Evolutionary conservation across 208 protist species (phyloP), one percentile per base, ranked within the genome.

Genomic region (Leishmania amazonensis): DNA sequence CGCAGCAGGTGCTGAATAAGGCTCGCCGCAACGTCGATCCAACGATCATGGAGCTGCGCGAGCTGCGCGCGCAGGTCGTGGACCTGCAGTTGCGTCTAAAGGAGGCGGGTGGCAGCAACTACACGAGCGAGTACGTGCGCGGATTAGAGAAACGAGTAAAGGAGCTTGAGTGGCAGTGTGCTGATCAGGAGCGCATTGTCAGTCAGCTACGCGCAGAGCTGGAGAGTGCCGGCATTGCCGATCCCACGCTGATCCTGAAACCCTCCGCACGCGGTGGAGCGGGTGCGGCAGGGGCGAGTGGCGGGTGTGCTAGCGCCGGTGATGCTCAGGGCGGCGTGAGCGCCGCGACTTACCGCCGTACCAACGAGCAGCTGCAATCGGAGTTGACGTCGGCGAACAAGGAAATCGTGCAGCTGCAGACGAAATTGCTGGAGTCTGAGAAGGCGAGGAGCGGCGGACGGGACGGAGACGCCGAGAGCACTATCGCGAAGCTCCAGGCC

Each of bases 11-110:
- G 73, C 92, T 98, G 47, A 98, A 98, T 74, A 89, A 86, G 19
- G 96, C 95, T 19, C 85, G 92, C 47, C 85, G 96, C 38, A 99
- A 99, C 80, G 96, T 98, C 79, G 96, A 99, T 81, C 93, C 97
- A 31, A 93, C 97, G 78, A 89, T 92, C 31, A 81, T 83, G 31
- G 84, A 90, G 73, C 91, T 96, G 21, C 83, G 85, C 58, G 75
- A 85, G 58, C 87, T 96, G 58, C 87, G 84, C 21, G 83, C 62
- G 6, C 89, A 95, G 77, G 82, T 96, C 15, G 93, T 91, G 54
- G 84, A 86, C 60, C 85, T 97, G 35, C 83, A 90, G 78, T 80
- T 90, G 72, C 79, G 89, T n/a, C 83, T 96, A 57, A 86, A 85
- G 62, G 93, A 96, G 75, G 85, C 85, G 17, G 90, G 89, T 45